A percentile compares a stretch with the other conserved stretches of the same genome.
Evolutionary conservation across 2,329 filamentous ascomycete species (phyloP).

Genomic region (Aspergillus brunneoviolaceus): DNA sequence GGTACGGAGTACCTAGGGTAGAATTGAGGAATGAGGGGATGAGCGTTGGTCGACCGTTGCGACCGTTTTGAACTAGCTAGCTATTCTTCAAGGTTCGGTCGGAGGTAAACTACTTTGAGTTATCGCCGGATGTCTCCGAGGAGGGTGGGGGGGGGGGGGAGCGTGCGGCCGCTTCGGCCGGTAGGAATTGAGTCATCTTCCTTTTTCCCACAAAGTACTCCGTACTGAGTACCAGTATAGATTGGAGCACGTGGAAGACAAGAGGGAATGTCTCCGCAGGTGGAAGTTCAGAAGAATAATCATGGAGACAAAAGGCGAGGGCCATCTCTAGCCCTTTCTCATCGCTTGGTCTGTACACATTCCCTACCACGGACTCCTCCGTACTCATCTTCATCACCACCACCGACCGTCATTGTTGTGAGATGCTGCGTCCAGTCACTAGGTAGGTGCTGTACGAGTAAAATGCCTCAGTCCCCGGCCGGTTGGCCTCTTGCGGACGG

Average conservation of each 20-base stretch:
- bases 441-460: neutral
- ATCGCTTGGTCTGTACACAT: no score
- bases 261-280: no score
- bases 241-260: no score
- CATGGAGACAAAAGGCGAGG: no score
- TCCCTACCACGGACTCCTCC: no score
- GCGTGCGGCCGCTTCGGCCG: neutral
- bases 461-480: neutral
- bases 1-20: no score
- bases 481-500: neutral
- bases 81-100: neutral
- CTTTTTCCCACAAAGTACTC: no score
- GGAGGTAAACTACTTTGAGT: neutral
- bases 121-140: neutral
- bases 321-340: no score
- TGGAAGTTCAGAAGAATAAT: no score
- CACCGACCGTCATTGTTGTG: neutral
- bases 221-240: no score
- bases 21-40: neutral
- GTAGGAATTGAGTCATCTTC: neutral
- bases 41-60: neutral
- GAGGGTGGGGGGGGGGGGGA: no score
- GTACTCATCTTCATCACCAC: neutral
- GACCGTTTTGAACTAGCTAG: neutral
- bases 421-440: neutral